Evolutionary conservation across 1,284 basidiomycete genomes (phyloP), one percentile per base, ranked within the genome.

Genomic region (Malassezia brasiliensis): DNA sequence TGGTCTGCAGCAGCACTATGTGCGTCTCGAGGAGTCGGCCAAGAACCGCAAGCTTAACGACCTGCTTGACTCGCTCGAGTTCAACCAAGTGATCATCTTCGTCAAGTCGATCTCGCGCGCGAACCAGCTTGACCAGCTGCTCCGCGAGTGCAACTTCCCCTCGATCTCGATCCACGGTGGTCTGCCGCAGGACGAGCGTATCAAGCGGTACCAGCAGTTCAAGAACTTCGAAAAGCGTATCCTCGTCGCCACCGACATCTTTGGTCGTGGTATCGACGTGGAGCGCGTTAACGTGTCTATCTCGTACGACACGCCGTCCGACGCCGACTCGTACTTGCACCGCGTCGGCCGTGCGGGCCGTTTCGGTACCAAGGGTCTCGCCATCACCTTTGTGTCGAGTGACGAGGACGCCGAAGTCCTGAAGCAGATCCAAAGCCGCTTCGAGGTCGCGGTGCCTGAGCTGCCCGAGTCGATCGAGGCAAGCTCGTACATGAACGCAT

Each of bases 61-160:
- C 66, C 78, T 98, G 44, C 81, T 99, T 56, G 94, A 99, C 76
- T 87, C 85, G 20, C 81, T 99, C 57, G 94, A 99, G 78, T 99
- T 98, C 81, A 99, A 99, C 77, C 94, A 99, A 77, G 94, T 99
- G 67, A 93, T 96, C 65, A 99, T 98, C 70, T 99, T 99, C 68
- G 94, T 98, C 66, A 98, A 96, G 78, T 96, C 91, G 9, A 90
- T 96, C 48, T 86, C 87, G 32, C 86, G 94, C 61, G 94, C 94
- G 2, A 91, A 91, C 57, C 90, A 96, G 77, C 79, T 99, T 62
- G 93, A 99, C 80, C 90, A 91, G 76, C 80, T 99, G 14, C 80
- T 99, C 41, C 87, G 91, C 40, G 90, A 91, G 51, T 98, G 93
- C 80, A 96, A 94, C 78, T 98, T 99, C 81, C 94, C 94, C 1